phyloP scores from a whole-genome alignment of 2,329 filamentous ascomycete genomes.

The Truncatella angustata region DNA sequence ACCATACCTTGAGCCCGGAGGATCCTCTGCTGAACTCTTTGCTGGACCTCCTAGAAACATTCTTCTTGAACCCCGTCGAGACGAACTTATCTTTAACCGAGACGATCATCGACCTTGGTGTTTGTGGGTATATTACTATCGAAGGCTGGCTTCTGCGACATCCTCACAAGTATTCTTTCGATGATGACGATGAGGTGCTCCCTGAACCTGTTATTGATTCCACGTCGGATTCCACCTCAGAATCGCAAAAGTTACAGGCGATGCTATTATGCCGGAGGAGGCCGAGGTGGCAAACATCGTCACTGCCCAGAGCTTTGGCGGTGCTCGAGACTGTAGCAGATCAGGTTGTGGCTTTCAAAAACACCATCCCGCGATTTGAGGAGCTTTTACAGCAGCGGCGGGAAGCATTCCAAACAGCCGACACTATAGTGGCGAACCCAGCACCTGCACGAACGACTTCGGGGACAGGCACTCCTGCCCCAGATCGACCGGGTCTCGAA shows the following conservation, averaged over 20 bases:
- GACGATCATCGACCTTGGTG: conserved; percentile 74
- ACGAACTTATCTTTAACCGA: conserved; percentile 88
- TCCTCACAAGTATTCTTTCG: conserved; percentile 61
- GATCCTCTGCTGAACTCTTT: conserved; percentile 65
- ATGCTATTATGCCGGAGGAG: conserved; percentile 52
- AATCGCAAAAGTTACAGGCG: conserved; percentile 43
- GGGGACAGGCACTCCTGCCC: conserved; percentile 20
- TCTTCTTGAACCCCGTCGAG: conserved; percentile 88
- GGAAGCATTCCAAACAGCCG: conserved; percentile 62
- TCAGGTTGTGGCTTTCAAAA: conserved; percentile 61
- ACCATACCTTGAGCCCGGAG: conserved; percentile 60
- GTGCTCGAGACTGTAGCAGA: conserved; percentile 60
- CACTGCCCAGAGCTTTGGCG: conserved; percentile 52
- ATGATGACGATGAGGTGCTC: conserved; percentile 37
- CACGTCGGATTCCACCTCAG: conserved; percentile 23
- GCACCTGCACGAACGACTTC: conserved; percentile 26
- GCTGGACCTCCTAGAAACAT: conserved; percentile 70
- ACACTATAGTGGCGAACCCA: conserved; percentile 41
- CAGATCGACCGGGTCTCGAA: conserved; percentile 43
- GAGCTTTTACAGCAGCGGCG: conserved; percentile 66
- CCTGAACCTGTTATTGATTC: conserved; percentile 16
- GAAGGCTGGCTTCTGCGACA: conserved; percentile 88
- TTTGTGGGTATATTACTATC: conserved; percentile 79
- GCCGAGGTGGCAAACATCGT: conserved; percentile 51
- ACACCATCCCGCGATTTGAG: conserved; percentile 68